These are phyloP conservation scores for Tricholoma bakamatsutake DNA, from an alignment of 768 basidiomycete genomes.

Conservation along the genomic window DNA sequence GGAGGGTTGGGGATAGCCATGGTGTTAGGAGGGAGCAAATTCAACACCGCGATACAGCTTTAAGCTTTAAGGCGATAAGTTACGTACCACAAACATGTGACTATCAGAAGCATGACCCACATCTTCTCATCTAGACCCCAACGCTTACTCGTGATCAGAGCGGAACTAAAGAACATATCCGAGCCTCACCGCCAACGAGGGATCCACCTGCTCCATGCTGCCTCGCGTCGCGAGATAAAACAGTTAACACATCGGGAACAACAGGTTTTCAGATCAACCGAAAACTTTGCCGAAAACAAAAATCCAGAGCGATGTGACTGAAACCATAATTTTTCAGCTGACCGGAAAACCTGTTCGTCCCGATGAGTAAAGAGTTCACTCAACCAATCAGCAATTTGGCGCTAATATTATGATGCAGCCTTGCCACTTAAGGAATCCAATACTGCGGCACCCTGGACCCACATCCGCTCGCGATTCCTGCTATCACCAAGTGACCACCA, in stretches of 20 bases:
- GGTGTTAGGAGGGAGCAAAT: background rate
- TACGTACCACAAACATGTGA: background rate
- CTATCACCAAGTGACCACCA: constrained; percentile 86
- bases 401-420: background rate
- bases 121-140: too few species aligned
- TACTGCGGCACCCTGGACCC: constrained; percentile 61
- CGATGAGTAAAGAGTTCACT: too few species aligned
- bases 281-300: too few species aligned
- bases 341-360: too few species aligned
- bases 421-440: background rate
- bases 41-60: background rate
- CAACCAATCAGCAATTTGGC: background rate
- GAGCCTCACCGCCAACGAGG: background rate
- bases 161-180: background rate
- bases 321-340: too few species aligned
- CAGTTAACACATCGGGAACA: too few species aligned
- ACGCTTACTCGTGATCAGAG: too few species aligned
- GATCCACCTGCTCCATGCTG: background rate
- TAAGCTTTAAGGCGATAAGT: background rate
- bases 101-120: background rate
- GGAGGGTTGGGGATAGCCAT: background rate
- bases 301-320: too few species aligned
- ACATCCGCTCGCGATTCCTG: constrained; percentile 61
- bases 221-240: background rate
- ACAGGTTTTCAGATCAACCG: too few species aligned